Evolutionary conservation across 179 eudicot genomes (phyloP).

Genomic region (Carnegiea gigantea): DNA sequence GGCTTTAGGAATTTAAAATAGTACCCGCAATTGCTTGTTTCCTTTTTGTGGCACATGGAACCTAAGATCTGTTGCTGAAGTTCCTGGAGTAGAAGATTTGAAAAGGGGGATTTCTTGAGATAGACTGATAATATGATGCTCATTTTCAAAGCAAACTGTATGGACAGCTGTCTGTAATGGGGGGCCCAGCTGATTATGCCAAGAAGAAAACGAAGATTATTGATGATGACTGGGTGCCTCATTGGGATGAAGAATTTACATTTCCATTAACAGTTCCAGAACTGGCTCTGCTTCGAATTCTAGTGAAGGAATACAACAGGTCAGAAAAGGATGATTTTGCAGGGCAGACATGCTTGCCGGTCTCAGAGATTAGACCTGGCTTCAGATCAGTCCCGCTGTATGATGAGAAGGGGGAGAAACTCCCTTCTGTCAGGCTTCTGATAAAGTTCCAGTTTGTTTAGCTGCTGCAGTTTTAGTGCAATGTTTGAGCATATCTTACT

Average conservation of each 20-base stretch:
- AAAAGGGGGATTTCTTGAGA: not conserved
- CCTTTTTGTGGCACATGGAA: not conserved
- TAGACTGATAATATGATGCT: not conserved
- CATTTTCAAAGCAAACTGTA: not conserved
- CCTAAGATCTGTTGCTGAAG: not conserved
- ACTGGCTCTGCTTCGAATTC: slow-evolving; percentile 61
- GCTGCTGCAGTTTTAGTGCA: not conserved
- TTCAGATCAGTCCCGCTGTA: slow-evolving; percentile 50
- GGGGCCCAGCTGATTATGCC: slow-evolving; percentile 46
- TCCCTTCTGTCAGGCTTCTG: slow-evolving; percentile 51
- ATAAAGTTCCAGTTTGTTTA: slow-evolving; percentile 46
- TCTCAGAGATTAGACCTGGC: slow-evolving; percentile 49
- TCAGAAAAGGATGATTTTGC: slow-evolving; percentile 68
- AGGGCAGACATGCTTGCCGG: no score
- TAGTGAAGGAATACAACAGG: slow-evolving; percentile 48
- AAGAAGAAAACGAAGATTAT: slow-evolving; percentile 50
- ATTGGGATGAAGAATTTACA: slow-evolving; percentile 58
- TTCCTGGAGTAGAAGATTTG: no score
- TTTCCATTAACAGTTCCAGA: slow-evolving; percentile 34
- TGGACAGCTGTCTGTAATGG: slow-evolving; percentile 43
- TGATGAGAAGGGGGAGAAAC: slow-evolving; percentile 47
- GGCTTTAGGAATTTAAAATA: no score
- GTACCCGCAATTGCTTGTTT: no score
- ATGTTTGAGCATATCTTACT: not conserved
- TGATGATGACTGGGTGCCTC: slow-evolving; percentile 66